Percentiles rank a stretch among this genome's conserved stretches.
These are phyloP conservation scores for Aspergillus piperis DNA, from an alignment of 2,329 filamentous ascomycete species.

Conservation along the genomic window DNA sequence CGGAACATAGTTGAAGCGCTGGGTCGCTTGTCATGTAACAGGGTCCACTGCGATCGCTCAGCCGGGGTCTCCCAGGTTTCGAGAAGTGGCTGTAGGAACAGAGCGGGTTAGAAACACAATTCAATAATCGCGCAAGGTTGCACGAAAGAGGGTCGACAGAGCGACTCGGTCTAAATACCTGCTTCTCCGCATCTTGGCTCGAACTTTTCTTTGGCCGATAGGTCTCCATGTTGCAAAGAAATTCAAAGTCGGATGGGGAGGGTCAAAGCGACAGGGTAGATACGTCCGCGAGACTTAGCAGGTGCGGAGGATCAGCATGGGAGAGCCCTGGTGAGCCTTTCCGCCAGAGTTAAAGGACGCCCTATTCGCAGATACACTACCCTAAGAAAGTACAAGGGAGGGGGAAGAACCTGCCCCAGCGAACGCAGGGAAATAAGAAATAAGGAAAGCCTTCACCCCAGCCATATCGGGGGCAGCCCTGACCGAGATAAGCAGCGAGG, in stretches of 20 bases:
- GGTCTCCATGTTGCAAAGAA: slow-evolving; percentile 11
- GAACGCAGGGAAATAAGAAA: background rate
- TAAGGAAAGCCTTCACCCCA: background rate
- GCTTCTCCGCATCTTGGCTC: slow-evolving; percentile 34
- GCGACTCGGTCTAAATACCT: slow-evolving; percentile 23
- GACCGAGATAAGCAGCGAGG: background rate
- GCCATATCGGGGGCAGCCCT: background rate
- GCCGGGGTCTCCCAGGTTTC: background rate
- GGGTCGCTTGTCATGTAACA: slow-evolving; percentile 2
- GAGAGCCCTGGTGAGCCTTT: background rate
- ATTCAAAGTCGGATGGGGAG: background rate
- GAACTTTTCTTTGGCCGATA: background rate
- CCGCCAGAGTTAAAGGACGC: background rate
- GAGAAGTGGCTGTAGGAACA: slow-evolving; percentile 22
- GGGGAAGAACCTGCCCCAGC: background rate
- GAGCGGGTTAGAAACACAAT: slow-evolving; percentile 5
- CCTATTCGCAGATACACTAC: background rate
- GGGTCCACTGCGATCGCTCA: background rate
- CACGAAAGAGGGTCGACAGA: slow-evolving; percentile 1
- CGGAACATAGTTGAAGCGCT: slow-evolving; percentile 19
- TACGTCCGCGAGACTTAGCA: background rate
- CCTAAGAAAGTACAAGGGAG: background rate
- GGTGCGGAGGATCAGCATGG: background rate
- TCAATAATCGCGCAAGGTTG: slow-evolving; percentile 1
- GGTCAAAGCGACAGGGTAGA: background rate